These are phyloP conservation scores for Candida sonorensis DNA, from an alignment of 805 yeast species.

Conservation along the genomic window DNA sequence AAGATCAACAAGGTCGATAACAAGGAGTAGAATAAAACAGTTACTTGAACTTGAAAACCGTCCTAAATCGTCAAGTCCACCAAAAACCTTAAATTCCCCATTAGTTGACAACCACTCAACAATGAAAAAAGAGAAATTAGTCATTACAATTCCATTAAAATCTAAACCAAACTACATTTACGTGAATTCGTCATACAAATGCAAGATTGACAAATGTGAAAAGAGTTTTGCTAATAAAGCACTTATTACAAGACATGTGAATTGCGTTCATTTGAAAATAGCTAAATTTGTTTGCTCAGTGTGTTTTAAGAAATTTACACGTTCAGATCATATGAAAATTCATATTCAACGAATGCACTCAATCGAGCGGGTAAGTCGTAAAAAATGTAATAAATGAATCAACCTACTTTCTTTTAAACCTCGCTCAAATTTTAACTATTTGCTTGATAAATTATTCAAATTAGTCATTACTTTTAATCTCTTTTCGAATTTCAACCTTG, in stretches of 20 bases:
- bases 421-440: too few species aligned
- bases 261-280: slow-evolving; percentile 52
- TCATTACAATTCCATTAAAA: neutral
- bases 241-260: slow-evolving; percentile 58
- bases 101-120: too few species aligned
- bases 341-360: slow-evolving; percentile 42
- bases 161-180: neutral
- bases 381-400: too few species aligned
- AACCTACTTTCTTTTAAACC: too few species aligned
- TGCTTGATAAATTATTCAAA: too few species aligned
- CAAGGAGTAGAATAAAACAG: too few species aligned
- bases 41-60: too few species aligned
- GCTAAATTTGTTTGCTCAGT: slow-evolving; percentile 48
- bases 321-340: slow-evolving; percentile 62
- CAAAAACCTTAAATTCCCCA: too few species aligned
- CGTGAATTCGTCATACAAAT: slow-evolving; percentile 8
- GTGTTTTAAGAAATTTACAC: slow-evolving; percentile 56
- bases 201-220: slow-evolving; percentile 27
- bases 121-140: neutral
- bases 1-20: too few species aligned
- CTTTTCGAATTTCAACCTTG: too few species aligned
- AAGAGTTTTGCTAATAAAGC: slow-evolving; percentile 54
- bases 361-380: neutral
- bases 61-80: too few species aligned
- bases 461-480: too few species aligned